Evolutionary conservation across 129 eudicot species (phyloP), one percentile per base, ranked within the genome.

Genomic region (Ambrosia trifida): DNA sequence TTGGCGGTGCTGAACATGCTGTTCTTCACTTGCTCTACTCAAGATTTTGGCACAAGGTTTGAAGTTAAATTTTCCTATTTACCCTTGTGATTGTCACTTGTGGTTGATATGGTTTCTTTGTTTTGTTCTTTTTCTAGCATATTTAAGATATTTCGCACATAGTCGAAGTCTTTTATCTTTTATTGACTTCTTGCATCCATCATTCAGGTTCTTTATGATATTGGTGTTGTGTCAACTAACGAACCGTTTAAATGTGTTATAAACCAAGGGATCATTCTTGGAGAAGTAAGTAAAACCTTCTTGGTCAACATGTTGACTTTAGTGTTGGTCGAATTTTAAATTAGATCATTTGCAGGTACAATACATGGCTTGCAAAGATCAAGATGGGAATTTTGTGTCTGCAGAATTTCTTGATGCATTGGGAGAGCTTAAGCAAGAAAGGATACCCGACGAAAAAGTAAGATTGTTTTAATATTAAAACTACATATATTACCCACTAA

Each of bases 1-100:
- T 89, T 69, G 98, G 98, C 60, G 98, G 98, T 74, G 97, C 98
- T 68, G 98, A 94, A 75, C 98, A 94, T 87, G 98, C 98, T 58
- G 98, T 94, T 82, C 98, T 94, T 78, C 98, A 94, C 86, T 82
- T 94, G 58, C 98, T 94, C 62, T 94, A 94, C 81, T 82, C 98
- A 56, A 86, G 98, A 66, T 94, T 94, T 81, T 94, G 98, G 98
- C 98, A 94, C 85, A 94, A 94, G 98, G 98, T 93, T 38, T 64
- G 84, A n/a, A n/a, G n/a, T n/a, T n/a, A n/a, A n/a, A n/a, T n/a
- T n/a, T n/a, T n/a, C n/a, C n/a, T n/a, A n/a, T n/a, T n/a, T n/a
- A n/a, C n/a, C n/a, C n/a, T n/a, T n/a, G n/a, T n/a, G n/a, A n/a
- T n/a, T n/a, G n/a, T n/a, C n/a, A n/a, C n/a, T 46, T 47, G 51